These are phyloP conservation scores for Penicillium fimorum DNA, from an alignment of 495 filamentous ascomycete species.

Conservation along the genomic window DNA sequence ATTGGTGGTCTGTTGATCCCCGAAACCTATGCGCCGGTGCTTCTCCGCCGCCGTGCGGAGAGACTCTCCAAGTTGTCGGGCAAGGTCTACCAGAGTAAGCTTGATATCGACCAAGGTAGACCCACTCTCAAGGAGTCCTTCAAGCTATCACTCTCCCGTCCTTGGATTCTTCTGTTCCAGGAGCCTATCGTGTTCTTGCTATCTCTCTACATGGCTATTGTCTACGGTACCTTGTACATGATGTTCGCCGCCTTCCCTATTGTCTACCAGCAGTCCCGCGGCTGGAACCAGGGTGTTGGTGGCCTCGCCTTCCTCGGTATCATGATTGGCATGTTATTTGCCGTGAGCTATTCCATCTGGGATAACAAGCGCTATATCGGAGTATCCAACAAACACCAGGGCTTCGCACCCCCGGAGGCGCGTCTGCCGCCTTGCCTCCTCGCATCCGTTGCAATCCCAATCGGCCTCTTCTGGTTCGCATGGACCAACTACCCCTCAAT, in stretches of 20 bases:
- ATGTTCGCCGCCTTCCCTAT: slow-evolving; percentile 82
- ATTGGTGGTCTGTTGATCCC: slow-evolving; percentile 52
- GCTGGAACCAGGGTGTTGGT: slow-evolving; percentile 69
- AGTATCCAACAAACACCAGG: slow-evolving; percentile 33
- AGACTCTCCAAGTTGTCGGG: slow-evolving; percentile 53
- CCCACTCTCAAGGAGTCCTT: slow-evolving; percentile 37
- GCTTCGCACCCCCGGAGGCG: slow-evolving; percentile 49
- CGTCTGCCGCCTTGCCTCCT: slow-evolving; percentile 47
- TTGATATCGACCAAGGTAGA: slow-evolving; percentile 47
- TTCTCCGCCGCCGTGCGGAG: slow-evolving; percentile 53
- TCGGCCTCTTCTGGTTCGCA: slow-evolving; percentile 64
- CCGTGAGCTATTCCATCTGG: slow-evolving; percentile 48
- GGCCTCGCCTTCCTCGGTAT: slow-evolving; percentile 83
- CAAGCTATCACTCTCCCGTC: slow-evolving; percentile 46
- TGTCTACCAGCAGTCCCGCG: slow-evolving; percentile 68
- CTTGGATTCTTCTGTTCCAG: slow-evolving; percentile 49
- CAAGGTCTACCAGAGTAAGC: slow-evolving; percentile 53
- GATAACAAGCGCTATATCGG: slow-evolving; percentile 51
- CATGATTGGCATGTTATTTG: slow-evolving; percentile 75
- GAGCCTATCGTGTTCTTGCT: slow-evolving; percentile 64
- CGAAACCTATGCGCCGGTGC: slow-evolving; percentile 61
- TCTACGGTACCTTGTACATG: slow-evolving; percentile 78
- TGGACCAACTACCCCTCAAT: slow-evolving; percentile 68
- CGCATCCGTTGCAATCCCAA: slow-evolving; percentile 42
- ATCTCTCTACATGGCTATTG: slow-evolving; percentile 70